Percentiles rank a stretch among this genome's conserved stretches.
These are phyloP conservation scores for Sarcocystis neurona DNA, from an alignment of 169 alveolate species.

Conservation along the genomic window DNA sequence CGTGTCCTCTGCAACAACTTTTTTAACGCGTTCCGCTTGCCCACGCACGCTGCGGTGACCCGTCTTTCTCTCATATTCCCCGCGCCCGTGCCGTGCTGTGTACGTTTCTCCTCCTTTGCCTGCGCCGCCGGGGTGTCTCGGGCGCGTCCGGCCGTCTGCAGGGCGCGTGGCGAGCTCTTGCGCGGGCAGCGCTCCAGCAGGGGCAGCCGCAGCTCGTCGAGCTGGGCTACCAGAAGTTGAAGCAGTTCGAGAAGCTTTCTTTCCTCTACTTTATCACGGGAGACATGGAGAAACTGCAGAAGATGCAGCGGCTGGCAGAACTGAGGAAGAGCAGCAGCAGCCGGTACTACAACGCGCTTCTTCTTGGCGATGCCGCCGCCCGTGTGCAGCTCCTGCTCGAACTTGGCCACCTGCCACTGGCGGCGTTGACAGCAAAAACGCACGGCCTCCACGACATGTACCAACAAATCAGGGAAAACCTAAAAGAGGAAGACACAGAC, in stretches of 20 bases:
- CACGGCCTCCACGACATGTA: slow-evolving; percentile 71
- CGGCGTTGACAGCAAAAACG: slow-evolving; percentile 78
- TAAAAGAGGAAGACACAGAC: slow-evolving; percentile 49
- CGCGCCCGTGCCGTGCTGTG: not conserved
- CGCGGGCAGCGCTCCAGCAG: slow-evolving; percentile 78
- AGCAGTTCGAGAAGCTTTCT: slow-evolving; percentile 83
- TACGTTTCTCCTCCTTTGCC: not conserved
- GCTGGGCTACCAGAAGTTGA: slow-evolving; percentile 84
- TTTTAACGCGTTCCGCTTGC: not conserved
- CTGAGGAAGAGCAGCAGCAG: slow-evolving; percentile 82
- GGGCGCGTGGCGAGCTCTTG: slow-evolving; percentile 65
- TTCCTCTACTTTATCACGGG: slow-evolving; percentile 83
- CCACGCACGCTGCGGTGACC: too few relatives aligned
- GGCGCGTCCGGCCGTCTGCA: not conserved
- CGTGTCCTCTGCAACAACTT: not conserved
- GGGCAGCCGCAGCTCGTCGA: slow-evolving; percentile 90
- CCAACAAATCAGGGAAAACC: slow-evolving; percentile 62
- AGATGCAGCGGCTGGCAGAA: slow-evolving; percentile 82
- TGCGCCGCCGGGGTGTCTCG: not conserved
- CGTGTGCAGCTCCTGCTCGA: slow-evolving; percentile 88
- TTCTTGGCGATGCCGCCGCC: slow-evolving; percentile 86
- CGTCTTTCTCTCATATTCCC: not conserved
- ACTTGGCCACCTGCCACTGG: slow-evolving; percentile 85
- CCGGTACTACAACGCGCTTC: slow-evolving; percentile 84
- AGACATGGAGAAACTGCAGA: slow-evolving; percentile 77